phyloP scores from a whole-genome alignment of 495 filamentous ascomycete genomes.

The Penicillium pancosmium region DNA sequence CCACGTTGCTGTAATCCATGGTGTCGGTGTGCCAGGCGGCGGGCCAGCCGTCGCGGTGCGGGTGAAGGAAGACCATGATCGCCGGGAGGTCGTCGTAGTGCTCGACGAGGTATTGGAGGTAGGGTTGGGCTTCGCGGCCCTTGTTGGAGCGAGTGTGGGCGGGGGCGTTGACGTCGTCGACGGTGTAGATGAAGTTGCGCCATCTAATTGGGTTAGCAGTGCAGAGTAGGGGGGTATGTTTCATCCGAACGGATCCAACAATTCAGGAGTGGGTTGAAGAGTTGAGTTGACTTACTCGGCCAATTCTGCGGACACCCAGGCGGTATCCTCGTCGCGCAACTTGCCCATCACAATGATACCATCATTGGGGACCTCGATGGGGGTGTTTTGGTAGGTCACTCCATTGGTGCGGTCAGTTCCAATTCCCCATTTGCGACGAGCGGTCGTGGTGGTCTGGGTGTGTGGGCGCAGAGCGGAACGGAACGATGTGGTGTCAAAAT shows the following conservation, averaged over 20 bases:
- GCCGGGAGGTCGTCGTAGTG: conserved; percentile 49
- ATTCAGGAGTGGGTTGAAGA: neutral
- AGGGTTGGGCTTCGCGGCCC: conserved; percentile 50
- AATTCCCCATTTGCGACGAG: conserved; percentile 29
- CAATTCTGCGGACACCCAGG: conserved; percentile 44
- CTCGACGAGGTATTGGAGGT: conserved; percentile 52
- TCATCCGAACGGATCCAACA: no score
- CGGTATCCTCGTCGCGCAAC: conserved; percentile 40
- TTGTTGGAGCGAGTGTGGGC: conserved; percentile 49
- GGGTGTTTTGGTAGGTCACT: conserved; percentile 32
- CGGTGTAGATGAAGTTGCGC: conserved; percentile 49
- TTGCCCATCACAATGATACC: conserved; percentile 48
- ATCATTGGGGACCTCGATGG: conserved; percentile 42
- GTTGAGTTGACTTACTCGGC: conserved; percentile 37
- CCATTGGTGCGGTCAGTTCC: conserved; percentile 18
- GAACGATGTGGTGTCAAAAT: conserved; percentile 32
- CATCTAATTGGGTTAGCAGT: conserved; percentile 29
- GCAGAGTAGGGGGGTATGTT: no score
- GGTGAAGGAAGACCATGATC: conserved; percentile 47
- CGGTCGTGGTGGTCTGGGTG: conserved; percentile 16
- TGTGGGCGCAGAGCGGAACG: conserved; percentile 19
- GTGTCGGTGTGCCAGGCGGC: conserved; percentile 52
- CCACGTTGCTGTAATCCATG: conserved; percentile 47
- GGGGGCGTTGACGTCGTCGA: conserved; percentile 41
- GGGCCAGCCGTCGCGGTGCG: conserved; percentile 43